Base-by-base conservation (phyloP, 2,329 filamentous ascomycete genomes). In the Xylaria sp. region DNA sequence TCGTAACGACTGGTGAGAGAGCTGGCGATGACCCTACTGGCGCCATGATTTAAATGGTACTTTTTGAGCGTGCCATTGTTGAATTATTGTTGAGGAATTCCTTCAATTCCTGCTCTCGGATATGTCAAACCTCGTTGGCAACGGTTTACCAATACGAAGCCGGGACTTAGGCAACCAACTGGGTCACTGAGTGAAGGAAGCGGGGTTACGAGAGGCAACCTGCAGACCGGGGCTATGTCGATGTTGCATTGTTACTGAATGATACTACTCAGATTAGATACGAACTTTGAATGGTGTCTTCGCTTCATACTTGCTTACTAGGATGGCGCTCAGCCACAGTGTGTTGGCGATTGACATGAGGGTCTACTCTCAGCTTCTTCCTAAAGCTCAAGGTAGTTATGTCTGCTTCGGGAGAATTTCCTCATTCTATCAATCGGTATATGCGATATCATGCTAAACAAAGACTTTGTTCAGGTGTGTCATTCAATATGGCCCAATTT, bases 401-500 rank as follows among this genome's bases (percentile, higher is more conserved):
- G n/a, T 6, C 10, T n/a, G n/a, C n/a, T n/a, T n/a, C n/a, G n/a
- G n/a, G n/a, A n/a, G n/a, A n/a, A 32, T 16, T n/a, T 37, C 27
- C 4, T 37, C 32, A 51, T 32, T 25, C 29, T 16, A 35, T 9
- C 12, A 16, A n/a, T 5, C 27, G 3, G 25, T 40, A 27, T 3
- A 40, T 48, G 47, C 25, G 21, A 18, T 21, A 55, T 18, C 53
- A 69, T 69, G 63, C 44, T 54, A 18, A 25, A 40, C 27, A 48
- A 59, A 9, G 67, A 69, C 5, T 59, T 66, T n/a, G n/a, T 51
- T 48, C 53, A 60, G 35, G 48, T 50, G 5, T 69, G 67, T 21
- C 63, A 47, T 35, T 47, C 60, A 27, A 63, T 69, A 60, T 69
- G 67, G 67, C 67, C 67, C 1, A 63, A 63, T 35, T 35, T 69